Conservation (phyloP, 257 asterid genomes). For the Pogostemon cablin region DNA sequence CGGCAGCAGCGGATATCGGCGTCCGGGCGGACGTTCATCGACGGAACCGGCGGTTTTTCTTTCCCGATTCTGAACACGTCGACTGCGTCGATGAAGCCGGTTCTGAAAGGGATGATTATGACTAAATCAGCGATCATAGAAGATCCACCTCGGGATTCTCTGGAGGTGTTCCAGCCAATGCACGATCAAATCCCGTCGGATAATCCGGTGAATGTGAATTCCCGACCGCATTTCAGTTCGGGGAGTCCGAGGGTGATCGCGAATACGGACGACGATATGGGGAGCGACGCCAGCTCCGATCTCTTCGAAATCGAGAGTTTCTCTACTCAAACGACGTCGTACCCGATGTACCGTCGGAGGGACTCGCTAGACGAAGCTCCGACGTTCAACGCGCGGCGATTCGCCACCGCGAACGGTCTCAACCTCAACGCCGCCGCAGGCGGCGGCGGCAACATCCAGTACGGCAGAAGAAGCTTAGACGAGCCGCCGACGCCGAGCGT, state of each 20-base stretch:
- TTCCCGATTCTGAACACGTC: conserved; percentile 62
- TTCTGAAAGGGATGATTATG: conserved; percentile 11
- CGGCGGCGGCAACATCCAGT: conserved; percentile 14
- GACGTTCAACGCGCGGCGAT: conserved; percentile 45
- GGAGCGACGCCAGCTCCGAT: conserved; percentile 87
- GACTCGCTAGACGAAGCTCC: conserved; percentile 69
- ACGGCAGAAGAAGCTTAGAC: conserved; percentile 45
- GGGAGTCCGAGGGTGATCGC: conserved; percentile 51
- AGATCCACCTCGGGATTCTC: conserved; percentile 66
- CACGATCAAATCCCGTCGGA: conserved; percentile 9
- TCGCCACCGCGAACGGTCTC: conserved; percentile 33
- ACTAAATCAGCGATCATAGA: conserved; percentile 30
- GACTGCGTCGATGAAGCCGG: conserved; percentile 21
- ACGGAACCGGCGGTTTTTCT: conserved; percentile 50
- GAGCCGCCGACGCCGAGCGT: conserved; percentile 76
- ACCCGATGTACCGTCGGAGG: conserved; percentile 56
- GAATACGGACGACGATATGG: conserved; percentile 57
- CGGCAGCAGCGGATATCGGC: conserved; percentile 59
- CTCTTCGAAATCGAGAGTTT: conserved; percentile 86
- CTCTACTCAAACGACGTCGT: conserved; percentile 63
- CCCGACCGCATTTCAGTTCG: conserved; percentile 33
- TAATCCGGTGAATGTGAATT: background rate
- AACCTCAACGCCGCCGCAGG: background rate
- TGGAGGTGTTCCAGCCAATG: conserved; percentile 71
- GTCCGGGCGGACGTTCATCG: conserved; percentile 44